Conservation (phyloP, 2,329 filamentous ascomycete species). For the Mycocentrospora acerina region DNA sequence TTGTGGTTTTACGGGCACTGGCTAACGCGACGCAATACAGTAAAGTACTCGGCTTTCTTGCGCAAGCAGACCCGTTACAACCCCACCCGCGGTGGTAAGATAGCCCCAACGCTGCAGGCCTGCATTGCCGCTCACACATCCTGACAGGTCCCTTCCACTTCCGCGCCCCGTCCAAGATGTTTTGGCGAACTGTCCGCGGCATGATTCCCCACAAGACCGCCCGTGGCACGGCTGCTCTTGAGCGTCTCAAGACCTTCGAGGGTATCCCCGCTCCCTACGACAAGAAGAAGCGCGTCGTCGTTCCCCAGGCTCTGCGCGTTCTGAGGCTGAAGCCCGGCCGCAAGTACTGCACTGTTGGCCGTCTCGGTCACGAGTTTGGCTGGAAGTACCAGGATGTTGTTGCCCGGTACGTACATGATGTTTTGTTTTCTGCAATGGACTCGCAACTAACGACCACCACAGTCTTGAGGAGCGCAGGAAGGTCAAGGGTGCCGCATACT, state of each 20-base stretch:
- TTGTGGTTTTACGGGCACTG: constrained; percentile 15
- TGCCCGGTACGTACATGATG: constrained; percentile 70
- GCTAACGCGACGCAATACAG: constrained; percentile 57
- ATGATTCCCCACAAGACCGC: constrained; percentile 99
- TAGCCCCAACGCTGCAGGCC: neutral
- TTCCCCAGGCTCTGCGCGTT: constrained; percentile 95
- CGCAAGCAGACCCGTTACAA: constrained; percentile 99
- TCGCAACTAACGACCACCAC: constrained; percentile 27
- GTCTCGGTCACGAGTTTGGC: constrained; percentile 97
- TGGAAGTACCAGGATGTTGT: constrained; percentile 99
- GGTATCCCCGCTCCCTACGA: constrained; percentile 98
- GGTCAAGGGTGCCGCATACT: constrained; percentile 98
- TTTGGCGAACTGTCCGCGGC: constrained; percentile 99
- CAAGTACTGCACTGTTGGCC: constrained; percentile 99
- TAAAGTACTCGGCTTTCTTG: constrained; percentile 99
- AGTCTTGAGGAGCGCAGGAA: constrained; percentile 99
- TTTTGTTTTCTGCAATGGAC: neutral
- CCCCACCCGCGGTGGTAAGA: constrained; percentile 94
- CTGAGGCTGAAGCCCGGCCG: constrained; percentile 96
- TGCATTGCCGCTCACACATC: constrained; percentile 19
- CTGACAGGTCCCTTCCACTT: constrained; percentile 94
- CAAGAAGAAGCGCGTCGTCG: constrained; percentile 99
- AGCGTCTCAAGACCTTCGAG: constrained; percentile 99
- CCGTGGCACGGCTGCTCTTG: constrained; percentile 91
- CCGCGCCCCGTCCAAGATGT: constrained; percentile 98